Evolutionary conservation across 495 filamentous ascomycete genomes (phyloP).

Genomic region (Annulohypoxylon maeteangense): DNA sequence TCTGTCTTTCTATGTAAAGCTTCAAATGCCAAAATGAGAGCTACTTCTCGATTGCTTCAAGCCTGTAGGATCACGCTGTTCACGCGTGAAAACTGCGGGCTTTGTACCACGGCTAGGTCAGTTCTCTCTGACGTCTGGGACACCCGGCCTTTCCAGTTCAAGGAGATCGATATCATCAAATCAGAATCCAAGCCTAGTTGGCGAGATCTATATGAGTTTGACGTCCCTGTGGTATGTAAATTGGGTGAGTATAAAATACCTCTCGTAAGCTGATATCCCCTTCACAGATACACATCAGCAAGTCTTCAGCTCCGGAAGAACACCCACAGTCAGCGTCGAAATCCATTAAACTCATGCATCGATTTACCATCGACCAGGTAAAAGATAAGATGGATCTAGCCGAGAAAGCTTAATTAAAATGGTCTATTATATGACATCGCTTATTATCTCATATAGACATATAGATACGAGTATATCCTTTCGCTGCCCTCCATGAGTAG

Average conservation of each 20-base stretch:
- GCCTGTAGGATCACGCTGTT: conserved; percentile 82
- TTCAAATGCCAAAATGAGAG: conserved; percentile 49
- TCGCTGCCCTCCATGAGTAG: not conserved
- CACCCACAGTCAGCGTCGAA: conserved; percentile 64
- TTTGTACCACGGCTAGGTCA: conserved; percentile 80
- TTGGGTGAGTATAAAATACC: not conserved
- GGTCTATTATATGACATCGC: not conserved
- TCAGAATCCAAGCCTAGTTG: conserved; percentile 68
- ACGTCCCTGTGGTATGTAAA: conserved; percentile 79
- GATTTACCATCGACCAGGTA: conserved; percentile 76
- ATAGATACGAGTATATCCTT: not conserved
- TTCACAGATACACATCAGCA: conserved; percentile 72
- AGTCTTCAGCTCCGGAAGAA: conserved; percentile 58
- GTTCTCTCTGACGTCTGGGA: conserved; percentile 77
- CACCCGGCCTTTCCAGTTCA: conserved; percentile 74
- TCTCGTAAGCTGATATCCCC: not conserved
- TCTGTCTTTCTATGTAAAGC: not conserved
- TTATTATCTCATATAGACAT: not conserved
- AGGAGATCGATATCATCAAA: conserved; percentile 82
- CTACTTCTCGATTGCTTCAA: conserved; percentile 59
- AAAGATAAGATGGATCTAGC: conserved; percentile 74
- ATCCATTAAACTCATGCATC: conserved; percentile 84
- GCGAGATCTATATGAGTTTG: conserved; percentile 88
- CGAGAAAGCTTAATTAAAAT: conserved; percentile 53
- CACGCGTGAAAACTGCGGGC: conserved; percentile 78